Evolutionary conservation across 768 basidiomycete species (phyloP).

Genomic region (Rickenella mellea): DNA sequence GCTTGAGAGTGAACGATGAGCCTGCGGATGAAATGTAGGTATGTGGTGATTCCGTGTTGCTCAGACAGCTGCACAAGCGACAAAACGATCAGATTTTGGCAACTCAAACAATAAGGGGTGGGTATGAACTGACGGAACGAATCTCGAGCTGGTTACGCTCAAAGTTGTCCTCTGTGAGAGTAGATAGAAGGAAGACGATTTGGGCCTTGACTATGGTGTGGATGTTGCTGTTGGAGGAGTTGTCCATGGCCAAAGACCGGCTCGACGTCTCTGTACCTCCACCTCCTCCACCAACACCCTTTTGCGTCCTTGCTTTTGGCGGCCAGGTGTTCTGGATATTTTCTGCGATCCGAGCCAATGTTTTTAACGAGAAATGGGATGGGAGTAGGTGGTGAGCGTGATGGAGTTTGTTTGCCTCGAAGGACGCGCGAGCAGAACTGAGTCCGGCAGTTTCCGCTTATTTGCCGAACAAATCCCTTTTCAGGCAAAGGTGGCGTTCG

Average conservation of each 20-base stretch:
- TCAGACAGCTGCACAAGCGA: slow-evolving; percentile 68
- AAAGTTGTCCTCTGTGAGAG: slow-evolving; percentile 94
- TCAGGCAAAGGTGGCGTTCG: too few species aligned
- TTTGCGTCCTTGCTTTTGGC: too few species aligned
- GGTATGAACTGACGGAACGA: slow-evolving; percentile 72
- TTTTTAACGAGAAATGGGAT: too few species aligned
- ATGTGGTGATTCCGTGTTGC: slow-evolving; percentile 94
- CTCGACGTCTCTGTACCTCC: too few species aligned
- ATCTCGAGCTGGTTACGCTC: slow-evolving; percentile 92
- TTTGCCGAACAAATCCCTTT: too few species aligned
- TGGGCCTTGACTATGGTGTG: slow-evolving; percentile 93
- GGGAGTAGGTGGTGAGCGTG: too few species aligned
- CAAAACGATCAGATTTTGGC: too few species aligned
- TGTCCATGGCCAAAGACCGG: slow-evolving; percentile 59
- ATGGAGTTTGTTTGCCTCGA: too few species aligned
- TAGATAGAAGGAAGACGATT: slow-evolving; percentile 94
- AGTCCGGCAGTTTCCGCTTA: too few species aligned
- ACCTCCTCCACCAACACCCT: background rate
- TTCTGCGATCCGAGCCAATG: too few species aligned
- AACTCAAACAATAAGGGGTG: background rate
- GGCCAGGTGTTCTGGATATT: too few species aligned
- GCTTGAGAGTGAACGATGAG: slow-evolving; percentile 84
- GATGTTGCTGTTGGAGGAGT: slow-evolving; percentile 66
- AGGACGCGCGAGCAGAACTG: too few species aligned
- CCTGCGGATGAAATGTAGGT: slow-evolving; percentile 94